These are phyloP conservation scores for Deinandra increscens DNA, from an alignment of 129 eudicot species.

Conservation along the genomic window DNA sequence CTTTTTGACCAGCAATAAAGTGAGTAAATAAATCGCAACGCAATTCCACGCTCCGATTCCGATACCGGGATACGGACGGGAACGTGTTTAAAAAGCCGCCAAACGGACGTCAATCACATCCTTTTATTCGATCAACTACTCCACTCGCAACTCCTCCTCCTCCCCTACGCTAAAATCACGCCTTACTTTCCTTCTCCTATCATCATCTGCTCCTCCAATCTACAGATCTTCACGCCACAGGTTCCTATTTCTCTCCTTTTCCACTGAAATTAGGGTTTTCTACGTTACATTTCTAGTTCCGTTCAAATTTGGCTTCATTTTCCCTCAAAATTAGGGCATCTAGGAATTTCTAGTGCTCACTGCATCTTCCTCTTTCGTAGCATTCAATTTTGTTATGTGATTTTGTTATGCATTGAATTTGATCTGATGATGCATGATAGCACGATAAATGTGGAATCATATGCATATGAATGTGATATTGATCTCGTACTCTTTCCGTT, in stretches of 20 bases:
- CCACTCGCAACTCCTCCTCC: constrained; percentile 22
- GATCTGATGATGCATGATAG: constrained; percentile 6
- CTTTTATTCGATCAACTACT: constrained; percentile 25
- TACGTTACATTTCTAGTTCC: constrained; percentile 19
- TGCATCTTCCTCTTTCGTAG: neutral
- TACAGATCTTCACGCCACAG: constrained; percentile 18
- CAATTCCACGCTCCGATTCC: neutral
- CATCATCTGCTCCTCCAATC: neutral
- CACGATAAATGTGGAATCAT: constrained; percentile 9
- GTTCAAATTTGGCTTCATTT: neutral
- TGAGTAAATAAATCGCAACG: neutral
- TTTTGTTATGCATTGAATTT: too few species aligned
- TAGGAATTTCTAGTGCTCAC: neutral
- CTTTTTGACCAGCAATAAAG: too few species aligned
- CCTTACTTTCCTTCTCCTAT: neutral
- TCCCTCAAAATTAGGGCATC: constrained; percentile 1
- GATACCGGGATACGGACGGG: neutral
- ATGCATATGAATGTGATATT: constrained; percentile 6
- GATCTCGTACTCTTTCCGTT: neutral
- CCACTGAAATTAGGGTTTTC: constrained; percentile 26
- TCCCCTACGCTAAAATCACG: neutral
- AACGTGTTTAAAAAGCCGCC: constrained; percentile 28
- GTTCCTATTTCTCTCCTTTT: constrained; percentile 15
- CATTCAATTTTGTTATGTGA: neutral
- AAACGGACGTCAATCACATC: constrained; percentile 19